Base-by-base conservation (phyloP, 805 yeast genomes). In the Nematodospora valgi region DNA sequence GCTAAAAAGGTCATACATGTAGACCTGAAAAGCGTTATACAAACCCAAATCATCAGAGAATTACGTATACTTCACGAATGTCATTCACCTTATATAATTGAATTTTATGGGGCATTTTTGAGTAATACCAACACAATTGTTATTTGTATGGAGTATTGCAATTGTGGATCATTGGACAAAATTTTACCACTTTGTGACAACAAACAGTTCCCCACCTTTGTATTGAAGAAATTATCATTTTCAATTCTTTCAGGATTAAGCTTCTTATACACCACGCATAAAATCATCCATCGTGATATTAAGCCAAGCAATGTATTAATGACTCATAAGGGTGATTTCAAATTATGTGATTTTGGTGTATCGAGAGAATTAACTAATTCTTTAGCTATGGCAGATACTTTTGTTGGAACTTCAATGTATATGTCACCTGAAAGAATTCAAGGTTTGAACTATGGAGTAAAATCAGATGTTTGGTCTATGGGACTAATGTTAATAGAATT, bases 341-440 rank as follows among this genome's bases (percentile, higher is more conserved):
- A 89, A 58, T 70, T 93, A 16, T 89, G 98, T 62, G 99, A 93
- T 60, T 93, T 93, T 64, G 99, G 99, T 15, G 99, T 93, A 5
- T 80, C 89, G 20, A 79, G 96, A 41, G 96, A 88, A 54, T 70
- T 93, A 34, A 85, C 86, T 38, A 88, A 91, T 59, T 93, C 98
- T 1, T 75, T 93, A 39, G 71, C 72, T 20, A 59, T 64, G 65
- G 98, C 97, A 0, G 96, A 93, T 51, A 93, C 98, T 0, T 93
- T 93, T 68, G 98, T 93, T 7, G 99, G 99, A 1, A 93, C 99
- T 0, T 87, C 96, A 1, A 87, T 95, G 0, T 93, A 93, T 56
- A 93, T 93, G 73, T 85, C 96, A 1, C 99, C 99, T 0, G 99
- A 93, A 51, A 73, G 99, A 43, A 91, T 93, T 37, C 96, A 88